Base-by-base conservation (phyloP, 805 yeast genomes). In the Ogataea methylovora region DNA sequence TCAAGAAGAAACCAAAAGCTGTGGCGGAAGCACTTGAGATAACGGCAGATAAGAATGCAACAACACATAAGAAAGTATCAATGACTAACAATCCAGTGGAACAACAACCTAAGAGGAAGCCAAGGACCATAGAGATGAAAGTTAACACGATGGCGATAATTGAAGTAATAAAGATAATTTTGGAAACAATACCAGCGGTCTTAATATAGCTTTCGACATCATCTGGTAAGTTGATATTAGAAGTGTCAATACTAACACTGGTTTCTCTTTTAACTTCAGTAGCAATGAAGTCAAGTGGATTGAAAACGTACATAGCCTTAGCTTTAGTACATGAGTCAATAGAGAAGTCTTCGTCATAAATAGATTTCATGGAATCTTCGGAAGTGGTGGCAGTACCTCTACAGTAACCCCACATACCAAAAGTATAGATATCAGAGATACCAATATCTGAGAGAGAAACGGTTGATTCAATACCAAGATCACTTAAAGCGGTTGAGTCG, bases 361-460 rank as follows among this genome's bases (percentile, higher is more conserved):
- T 16, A 5, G 21, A 24, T 8, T 16, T 18, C 23, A 14, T 22
- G 28, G 53, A 46, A 25, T 38, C 38, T 21, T 50, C 38, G 12
- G 38, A 31, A 11, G 45, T n/a, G 26, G 34, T 37, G 13, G 37
- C 26, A 4, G 35, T 30, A 16, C 77, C 80, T 35, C 61, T 46
- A 54, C 87, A 79, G 56, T 74, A 78, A 17, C 81, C 80, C 73
- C 81, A 79, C 44, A 74, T 56, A 24, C 84, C 83, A 23, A 76
- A 58, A 12, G 71, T 64, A 43, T 72, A 73, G 20, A 69, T 60
- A 28, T 67, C 68, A 3, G 71, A 52, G 8, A 76, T 44, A 2
- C 71, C 71, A 3, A 64, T 42, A 5, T 42, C 47, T n/a, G 46
- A 19, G 15, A 44, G 38, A 16, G 41, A 26, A 8, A 40, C 29